Conservation (phyloP, 768 basidiomycete species). For the Tephrocybe sp. region DNA sequence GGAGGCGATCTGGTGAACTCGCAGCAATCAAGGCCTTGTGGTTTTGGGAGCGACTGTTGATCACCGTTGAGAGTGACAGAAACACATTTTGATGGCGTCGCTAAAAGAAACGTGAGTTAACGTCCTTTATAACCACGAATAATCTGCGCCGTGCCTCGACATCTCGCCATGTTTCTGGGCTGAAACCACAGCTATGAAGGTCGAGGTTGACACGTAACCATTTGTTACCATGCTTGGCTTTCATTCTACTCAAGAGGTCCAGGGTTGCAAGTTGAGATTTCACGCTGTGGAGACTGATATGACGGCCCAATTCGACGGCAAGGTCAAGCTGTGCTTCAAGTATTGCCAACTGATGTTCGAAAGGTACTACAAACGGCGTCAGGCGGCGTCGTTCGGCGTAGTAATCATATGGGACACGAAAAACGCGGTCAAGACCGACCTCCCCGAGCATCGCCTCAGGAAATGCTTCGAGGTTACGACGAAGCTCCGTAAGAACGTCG, state of each 20-base stretch:
- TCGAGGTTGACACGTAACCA: slow-evolving; percentile 80
- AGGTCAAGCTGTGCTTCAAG: slow-evolving; percentile 82
- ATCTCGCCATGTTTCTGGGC: slow-evolving; percentile 68
- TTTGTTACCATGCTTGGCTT: slow-evolving; percentile 50
- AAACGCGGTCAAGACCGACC: slow-evolving; percentile 84
- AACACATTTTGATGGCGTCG: slow-evolving; percentile 75
- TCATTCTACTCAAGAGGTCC: slow-evolving; percentile 63
- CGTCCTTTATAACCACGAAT: background rate
- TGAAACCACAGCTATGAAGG: slow-evolving; percentile 88
- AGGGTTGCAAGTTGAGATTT: slow-evolving; percentile 70
- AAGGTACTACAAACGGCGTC: slow-evolving; percentile 76
- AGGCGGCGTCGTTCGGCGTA: slow-evolving; percentile 50
- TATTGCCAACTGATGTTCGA: slow-evolving; percentile 80
- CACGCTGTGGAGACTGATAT: slow-evolving; percentile 88
- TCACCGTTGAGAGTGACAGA: slow-evolving; percentile 84
- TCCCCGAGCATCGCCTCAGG: slow-evolving; percentile 87
- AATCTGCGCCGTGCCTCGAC: slow-evolving; percentile 61
- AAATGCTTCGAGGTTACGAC: slow-evolving; percentile 56
- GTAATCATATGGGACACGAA: slow-evolving; percentile 68
- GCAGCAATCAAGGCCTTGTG: slow-evolving; percentile 63
- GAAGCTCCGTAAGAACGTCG: slow-evolving; percentile 60
- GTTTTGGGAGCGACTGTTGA: slow-evolving; percentile 72
- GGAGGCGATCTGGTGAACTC: slow-evolving; percentile 64
- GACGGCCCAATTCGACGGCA: slow-evolving; percentile 77
- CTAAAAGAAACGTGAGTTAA: slow-evolving; percentile 33